These are phyloP conservation scores for Rheum nobile DNA, from an alignment of 148 eudicot species.

Conservation along the genomic window DNA sequence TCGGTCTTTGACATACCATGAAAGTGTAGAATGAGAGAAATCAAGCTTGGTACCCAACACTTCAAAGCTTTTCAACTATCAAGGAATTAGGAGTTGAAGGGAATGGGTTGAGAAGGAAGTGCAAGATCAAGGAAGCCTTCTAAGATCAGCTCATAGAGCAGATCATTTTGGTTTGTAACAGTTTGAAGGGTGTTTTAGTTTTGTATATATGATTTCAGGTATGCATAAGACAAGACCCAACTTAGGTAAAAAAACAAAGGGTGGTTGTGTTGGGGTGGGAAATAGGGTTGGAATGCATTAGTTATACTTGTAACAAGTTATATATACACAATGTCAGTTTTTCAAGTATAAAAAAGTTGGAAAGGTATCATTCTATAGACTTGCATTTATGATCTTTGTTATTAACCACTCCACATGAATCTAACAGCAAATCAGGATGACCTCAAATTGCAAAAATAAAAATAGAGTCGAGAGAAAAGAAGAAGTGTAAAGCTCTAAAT, in stretches of 20 bases:
- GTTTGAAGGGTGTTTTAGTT: not conserved
- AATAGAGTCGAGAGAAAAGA: too few species aligned
- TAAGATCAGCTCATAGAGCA: not conserved
- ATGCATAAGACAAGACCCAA: not conserved
- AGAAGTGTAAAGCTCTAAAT: too few species aligned
- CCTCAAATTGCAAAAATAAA: too few species aligned
- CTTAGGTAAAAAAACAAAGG: not conserved
- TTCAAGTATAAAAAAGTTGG: not conserved
- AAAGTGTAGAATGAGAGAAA: slow-evolving; percentile 21
- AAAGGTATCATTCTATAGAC: not conserved
- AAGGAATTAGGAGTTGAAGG: not conserved
- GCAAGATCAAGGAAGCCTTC: not conserved
- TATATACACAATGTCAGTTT: not conserved
- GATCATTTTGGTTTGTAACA: not conserved
- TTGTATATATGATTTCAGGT: not conserved
- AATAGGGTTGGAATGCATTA: not conserved
- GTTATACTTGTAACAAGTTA: not conserved
- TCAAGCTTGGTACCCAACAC: not conserved
- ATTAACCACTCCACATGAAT: not conserved
- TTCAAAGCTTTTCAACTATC: not conserved
- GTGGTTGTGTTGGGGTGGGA: too few species aligned
- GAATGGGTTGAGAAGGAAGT: not conserved
- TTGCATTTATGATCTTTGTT: not conserved
- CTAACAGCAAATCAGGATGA: too few species aligned
- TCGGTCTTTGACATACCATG: slow-evolving; percentile 58